phyloP scores from a whole-genome alignment of 2,329 filamentous ascomycete genomes.

The Dactylellina haptotyla region DNA sequence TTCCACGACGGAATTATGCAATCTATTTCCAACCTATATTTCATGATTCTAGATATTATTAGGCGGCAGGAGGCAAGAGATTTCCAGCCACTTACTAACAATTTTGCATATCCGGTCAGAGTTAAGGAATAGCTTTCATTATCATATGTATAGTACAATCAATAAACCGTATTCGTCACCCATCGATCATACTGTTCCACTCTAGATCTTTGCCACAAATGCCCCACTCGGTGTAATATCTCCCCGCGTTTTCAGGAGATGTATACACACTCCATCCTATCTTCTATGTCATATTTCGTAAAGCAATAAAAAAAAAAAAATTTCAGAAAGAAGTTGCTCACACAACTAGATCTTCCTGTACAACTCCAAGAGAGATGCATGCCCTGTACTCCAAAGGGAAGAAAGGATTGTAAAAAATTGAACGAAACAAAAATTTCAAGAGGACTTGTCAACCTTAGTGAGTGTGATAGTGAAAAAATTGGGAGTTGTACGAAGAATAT shows the following conservation, averaged over 20 bases:
- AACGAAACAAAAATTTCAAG: slow-evolving; percentile 55
- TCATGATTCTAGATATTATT: no score
- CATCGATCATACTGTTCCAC: background rate
- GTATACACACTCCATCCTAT: background rate
- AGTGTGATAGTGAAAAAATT: background rate
- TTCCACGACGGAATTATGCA: no score
- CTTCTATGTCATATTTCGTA: background rate
- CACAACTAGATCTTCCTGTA: slow-evolving; percentile 55
- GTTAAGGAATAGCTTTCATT: background rate
- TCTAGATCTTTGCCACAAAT: slow-evolving; percentile 2
- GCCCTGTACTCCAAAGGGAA: slow-evolving; percentile 56
- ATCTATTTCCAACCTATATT: no score
- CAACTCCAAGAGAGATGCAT: slow-evolving; percentile 54
- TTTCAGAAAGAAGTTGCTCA: slow-evolving; percentile 41
- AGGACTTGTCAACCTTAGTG: background rate
- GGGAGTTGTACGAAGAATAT: slow-evolving; percentile 7
- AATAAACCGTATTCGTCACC: no score
- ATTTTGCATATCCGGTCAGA: slow-evolving; percentile 1
- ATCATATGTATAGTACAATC: no score
- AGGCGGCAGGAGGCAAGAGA: no score
- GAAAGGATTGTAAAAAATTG: slow-evolving; percentile 54
- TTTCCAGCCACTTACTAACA: background rate
- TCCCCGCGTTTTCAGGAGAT: background rate
- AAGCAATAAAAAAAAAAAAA: slow-evolving; percentile 31
- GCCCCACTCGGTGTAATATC: slow-evolving; percentile 11